These are phyloP conservation scores for Yarrowia divulgata DNA, from an alignment of 805 yeast genomes.

Conservation along the genomic window DNA sequence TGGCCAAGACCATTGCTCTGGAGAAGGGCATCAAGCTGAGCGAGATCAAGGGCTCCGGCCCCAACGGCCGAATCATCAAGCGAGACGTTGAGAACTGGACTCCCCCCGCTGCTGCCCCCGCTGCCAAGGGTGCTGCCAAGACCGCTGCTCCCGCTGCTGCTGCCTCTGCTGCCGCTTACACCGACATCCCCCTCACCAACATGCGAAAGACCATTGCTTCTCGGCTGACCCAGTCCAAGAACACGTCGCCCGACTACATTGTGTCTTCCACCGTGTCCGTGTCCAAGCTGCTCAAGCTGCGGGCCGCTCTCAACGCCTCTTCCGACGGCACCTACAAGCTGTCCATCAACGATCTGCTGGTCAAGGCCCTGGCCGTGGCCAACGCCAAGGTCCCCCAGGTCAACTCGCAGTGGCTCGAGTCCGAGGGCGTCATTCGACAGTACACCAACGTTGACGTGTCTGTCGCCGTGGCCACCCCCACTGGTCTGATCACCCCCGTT, in stretches of 20 bases:
- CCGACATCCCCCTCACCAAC: conserved; percentile 82
- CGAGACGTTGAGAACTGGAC: conserved; percentile 82
- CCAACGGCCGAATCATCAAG: conserved; percentile 91
- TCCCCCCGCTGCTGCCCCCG: conserved; percentile 50
- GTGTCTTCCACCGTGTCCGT: conserved; percentile 89
- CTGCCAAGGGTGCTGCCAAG: conserved; percentile 46
- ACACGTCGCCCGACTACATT: conserved; percentile 87
- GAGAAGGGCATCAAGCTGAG: conserved; percentile 90
- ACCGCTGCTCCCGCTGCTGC: conserved; percentile 54
- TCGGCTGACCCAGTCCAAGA: conserved; percentile 86
- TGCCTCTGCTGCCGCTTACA: conserved; percentile 65
- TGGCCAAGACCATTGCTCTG: conserved; percentile 90
- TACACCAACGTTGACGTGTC: conserved; percentile 93
- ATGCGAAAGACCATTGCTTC: conserved; percentile 95
- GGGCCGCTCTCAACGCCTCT: conserved; percentile 84
- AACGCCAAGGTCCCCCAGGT: conserved; percentile 89
- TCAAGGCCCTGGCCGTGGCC: conserved; percentile 94
- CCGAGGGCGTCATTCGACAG: conserved; percentile 89
- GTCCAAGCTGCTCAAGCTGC: conserved; percentile 86
- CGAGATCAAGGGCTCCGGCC: conserved; percentile 90
- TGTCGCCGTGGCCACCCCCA: conserved; percentile 98
- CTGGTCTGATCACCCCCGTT: conserved; percentile 96
- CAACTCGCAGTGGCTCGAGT: conserved; percentile 91
- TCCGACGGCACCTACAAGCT: conserved; percentile 88
- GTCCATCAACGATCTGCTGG: conserved; percentile 91